Evolutionary conservation across 2,329 filamentous ascomycete species (phyloP), one percentile per base, ranked within the genome.

Genomic region (Paraconiothyrium brasiliense): DNA sequence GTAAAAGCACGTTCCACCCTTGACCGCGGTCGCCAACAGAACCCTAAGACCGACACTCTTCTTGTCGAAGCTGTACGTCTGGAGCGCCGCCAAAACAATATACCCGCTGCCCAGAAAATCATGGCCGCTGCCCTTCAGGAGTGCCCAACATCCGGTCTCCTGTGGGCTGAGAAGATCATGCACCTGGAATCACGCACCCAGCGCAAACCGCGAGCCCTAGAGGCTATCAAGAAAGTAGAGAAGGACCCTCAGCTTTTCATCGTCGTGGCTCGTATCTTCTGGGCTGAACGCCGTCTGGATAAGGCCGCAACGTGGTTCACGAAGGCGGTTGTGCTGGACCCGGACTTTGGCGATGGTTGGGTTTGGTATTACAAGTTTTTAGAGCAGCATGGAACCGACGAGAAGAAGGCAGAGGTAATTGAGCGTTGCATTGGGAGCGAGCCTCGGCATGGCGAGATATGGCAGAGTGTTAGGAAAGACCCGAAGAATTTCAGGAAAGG

Each of bases 271-370:
- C 89, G 95, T 22, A 96, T 98, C 68, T 97, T 99, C 82, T 99
- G 95, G 95, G 89, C 87, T 10, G 95, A 99, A 81, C 87, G 95
- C 59, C 90, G 90, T 75, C 85, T 99, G 27, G 95, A 98, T 69
- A 97, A 97, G 79, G 94, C 95, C 2, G 91, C 94, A 79, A 94
- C 88, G 67, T 99, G 95, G 95, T 99, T 99, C 78, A 93, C 97
- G 80, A 97, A 97, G 80, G 95, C 95, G 0, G 89, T 97, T 59
- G 85, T 97, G 57, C 83, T 95, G 13, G 93, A 99, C 73, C 88
- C 90, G 39, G 94, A 98, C 77, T 82, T 89, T 54, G 95, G 95
- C 54, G 96, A 99, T 81, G 92, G 89, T 11, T 99, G 96, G 96
- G 94, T 93, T 22, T 99, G 94, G 94, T 99, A 97, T 79, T 95